Evolutionary conservation across 495 filamentous ascomycete species (phyloP).

Genomic region (Sordaria brevicollis): DNA sequence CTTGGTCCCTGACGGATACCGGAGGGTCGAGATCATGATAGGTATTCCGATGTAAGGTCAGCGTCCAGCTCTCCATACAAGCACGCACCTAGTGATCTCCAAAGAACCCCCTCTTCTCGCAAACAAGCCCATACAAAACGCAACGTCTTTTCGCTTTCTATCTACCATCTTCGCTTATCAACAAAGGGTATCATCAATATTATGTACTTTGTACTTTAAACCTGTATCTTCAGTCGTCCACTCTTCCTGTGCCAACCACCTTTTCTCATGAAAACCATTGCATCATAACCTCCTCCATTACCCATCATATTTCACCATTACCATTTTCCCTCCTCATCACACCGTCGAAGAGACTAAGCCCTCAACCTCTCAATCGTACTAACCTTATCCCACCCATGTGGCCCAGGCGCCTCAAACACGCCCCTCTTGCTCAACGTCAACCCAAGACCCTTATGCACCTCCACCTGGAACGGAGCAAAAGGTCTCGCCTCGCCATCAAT

Average conservation of each 20-base stretch:
- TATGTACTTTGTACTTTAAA: constrained; percentile 1
- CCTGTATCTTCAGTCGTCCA: background rate
- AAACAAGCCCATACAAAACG: background rate
- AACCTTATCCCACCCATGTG: constrained; percentile 35
- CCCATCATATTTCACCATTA: background rate
- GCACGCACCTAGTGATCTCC: background rate
- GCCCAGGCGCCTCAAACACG: constrained; percentile 62
- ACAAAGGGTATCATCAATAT: background rate
- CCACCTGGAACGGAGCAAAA: constrained; percentile 81
- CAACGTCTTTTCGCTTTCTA: background rate
- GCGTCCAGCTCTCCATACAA: background rate
- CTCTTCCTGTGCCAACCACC: background rate
- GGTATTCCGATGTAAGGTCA: background rate
- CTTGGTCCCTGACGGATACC: background rate
- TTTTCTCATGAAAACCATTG: background rate
- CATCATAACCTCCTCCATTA: background rate
- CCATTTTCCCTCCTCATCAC: background rate
- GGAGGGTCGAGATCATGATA: background rate
- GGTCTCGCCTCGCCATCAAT: constrained; percentile 86
- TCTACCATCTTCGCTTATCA: background rate
- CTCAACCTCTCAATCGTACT: constrained; percentile 16
- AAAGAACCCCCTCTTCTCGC: background rate
- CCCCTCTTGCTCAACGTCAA: constrained; percentile 66
- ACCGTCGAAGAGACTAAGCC: constrained; percentile 5
- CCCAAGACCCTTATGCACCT: constrained; percentile 78